These are phyloP conservation scores for Cetradonia linearis DNA, from an alignment of 495 filamentous ascomycete genomes.

Conservation along the genomic window DNA sequence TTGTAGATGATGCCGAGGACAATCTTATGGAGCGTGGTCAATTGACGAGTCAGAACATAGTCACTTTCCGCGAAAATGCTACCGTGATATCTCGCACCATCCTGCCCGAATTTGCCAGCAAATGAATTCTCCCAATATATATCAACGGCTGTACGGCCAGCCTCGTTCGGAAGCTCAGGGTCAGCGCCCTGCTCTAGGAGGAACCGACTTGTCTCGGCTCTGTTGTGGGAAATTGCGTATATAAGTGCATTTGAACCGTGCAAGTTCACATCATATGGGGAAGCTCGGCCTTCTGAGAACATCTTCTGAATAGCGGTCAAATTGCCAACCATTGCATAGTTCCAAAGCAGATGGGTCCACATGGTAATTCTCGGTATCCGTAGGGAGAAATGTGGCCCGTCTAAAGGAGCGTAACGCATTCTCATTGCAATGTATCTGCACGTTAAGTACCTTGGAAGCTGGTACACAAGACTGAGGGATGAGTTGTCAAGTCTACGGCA, in stretches of 20 bases:
- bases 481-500: constrained; percentile 6
- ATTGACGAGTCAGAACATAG: constrained; percentile 4
- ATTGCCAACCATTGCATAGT: constrained; percentile 13
- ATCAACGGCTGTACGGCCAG: constrained; percentile 5
- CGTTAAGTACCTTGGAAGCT: constrained; percentile 16
- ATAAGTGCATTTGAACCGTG: constrained; percentile 7
- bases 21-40: constrained; percentile 18
- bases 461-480: constrained; percentile 7
- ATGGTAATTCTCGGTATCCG: constrained; percentile 12
- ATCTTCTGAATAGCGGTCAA: constrained; percentile 19
- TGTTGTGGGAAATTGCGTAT: constrained; percentile 7
- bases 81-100: neutral
- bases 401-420: constrained; percentile 1
- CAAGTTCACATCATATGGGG: constrained; percentile 22
- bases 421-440: constrained; percentile 13
- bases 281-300: constrained; percentile 23
- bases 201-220: neutral
- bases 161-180: constrained; percentile 5
- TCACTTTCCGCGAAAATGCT: constrained; percentile 7
- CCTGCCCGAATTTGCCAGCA: neutral
- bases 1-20: constrained; percentile 13
- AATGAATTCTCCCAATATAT: constrained; percentile 6
- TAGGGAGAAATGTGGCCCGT: constrained; percentile 11
- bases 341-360: constrained; percentile 15
- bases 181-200: constrained; percentile 18